phyloP scores from a whole-genome alignment of 495 filamentous ascomycete genomes.

The Tuber brumale region DNA sequence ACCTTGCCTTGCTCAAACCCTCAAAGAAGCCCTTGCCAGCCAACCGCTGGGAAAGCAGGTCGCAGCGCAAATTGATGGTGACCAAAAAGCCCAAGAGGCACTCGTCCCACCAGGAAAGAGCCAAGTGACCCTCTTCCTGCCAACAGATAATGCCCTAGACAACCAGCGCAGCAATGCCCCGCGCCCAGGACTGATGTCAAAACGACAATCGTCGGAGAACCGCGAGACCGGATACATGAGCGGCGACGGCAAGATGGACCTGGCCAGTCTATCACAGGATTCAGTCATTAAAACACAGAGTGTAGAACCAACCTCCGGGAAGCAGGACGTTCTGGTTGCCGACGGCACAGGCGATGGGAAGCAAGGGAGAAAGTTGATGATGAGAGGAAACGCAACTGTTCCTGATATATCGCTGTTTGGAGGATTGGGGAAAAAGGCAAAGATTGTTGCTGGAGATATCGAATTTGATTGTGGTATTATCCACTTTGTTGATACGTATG shows the following conservation, averaged over 20 bases:
- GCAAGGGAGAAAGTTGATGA: neutral
- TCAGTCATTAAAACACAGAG: neutral
- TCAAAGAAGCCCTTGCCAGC: neutral
- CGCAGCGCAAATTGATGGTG: neutral
- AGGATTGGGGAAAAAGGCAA: neutral
- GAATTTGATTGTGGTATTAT: neutral
- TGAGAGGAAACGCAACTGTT: neutral
- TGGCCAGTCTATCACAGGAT: neutral
- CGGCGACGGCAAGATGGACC: neutral
- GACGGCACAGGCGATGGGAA: neutral
- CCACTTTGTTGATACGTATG: constrained; percentile 1
- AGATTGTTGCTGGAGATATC: neutral
- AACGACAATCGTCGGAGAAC: neutral
- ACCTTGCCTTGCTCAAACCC: neutral
- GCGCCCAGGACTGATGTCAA: neutral
- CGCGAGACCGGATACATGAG: neutral
- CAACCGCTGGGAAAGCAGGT: neutral
- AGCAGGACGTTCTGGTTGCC: neutral
- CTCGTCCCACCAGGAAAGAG: neutral
- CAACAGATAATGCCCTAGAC: neutral
- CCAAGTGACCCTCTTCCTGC: neutral
- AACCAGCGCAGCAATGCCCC: neutral
- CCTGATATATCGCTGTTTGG: neutral
- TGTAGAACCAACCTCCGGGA: neutral
- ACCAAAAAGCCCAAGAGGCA: neutral